Evolutionary conservation across 176 grass and related monocot species (phyloP), one percentile per base, ranked within the genome.

Genomic region (Triticum turgidum): DNA sequence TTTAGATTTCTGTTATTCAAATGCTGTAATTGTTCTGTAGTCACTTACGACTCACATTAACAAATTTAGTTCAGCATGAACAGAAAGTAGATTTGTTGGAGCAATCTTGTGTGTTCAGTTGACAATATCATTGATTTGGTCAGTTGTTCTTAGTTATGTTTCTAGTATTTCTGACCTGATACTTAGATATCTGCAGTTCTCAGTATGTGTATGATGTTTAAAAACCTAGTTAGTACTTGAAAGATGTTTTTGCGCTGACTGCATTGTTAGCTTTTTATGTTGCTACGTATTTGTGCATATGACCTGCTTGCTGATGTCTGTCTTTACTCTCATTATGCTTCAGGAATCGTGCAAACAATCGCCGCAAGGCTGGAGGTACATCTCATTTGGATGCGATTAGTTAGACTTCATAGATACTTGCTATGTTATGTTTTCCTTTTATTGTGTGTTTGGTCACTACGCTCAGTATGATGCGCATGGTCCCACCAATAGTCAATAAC

Each of bases 361-460:
- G 89, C 62, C 85, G 81, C 29, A 91, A 91, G 62, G 67, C 89
- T 77, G 89, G 89, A 91, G 89, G 85, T 91, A 84, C 32, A 76
- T 87, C 37, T 39, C 5, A 61, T 77, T 61, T 61, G 6, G 65
- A 81, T 68, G 29, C 69, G 84, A 38, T 61, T 65, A 74, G 7
- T 49, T 75, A 34, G 33, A 42, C 73, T 59, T 35, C 27, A 54
- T 49, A 39, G 51, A 9, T 54, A 54, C 44, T 44, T 44, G 42
- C 3, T 44, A 11, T 44, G 5, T 9, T 86, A 18, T 79, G 3
- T 42, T 75, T 80, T 59, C 42, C 70, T 77, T 80, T 12, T 45
- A 13, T 77, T 69, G 5, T 12, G 12, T 24, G 1, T 35, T 52
- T 17, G 51, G 15, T 18, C 51, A 54, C 51, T 54, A 54, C 51